Base-by-base conservation (phyloP, 2,329 filamentous ascomycete genomes). In the Verticillium albo-atrum region DNA sequence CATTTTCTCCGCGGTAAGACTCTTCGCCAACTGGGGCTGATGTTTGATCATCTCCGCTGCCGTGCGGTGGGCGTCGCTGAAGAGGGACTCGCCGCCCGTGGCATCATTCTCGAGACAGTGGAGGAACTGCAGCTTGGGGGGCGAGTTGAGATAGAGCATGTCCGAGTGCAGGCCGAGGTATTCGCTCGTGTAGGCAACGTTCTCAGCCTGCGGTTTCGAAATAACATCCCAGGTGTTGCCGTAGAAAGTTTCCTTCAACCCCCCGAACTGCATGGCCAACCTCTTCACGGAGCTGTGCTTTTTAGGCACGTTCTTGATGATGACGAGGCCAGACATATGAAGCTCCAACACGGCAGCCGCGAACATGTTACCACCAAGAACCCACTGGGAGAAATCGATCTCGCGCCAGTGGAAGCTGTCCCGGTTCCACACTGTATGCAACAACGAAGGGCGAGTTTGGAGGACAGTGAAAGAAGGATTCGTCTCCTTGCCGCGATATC, bases 91-190 rank as follows among this genome's bases (percentile, higher is more conserved):
- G 54, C 94, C 95, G 20, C 94, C 94, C 0, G 82, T 76, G 65
- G 87, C 89, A 1, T 87, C 89, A 68, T 96, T 96, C 63, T 89
- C 84, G 50, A 98, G 80, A 69, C 92, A 97, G 75, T 98, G 95
- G 4, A 98, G 84, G 26, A 98, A 79, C 74, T 99, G 94, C 56
- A 95, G 85, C 32, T 88, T 86, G 0, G 94, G 94, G 3, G 91
- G 87, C 56, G 91, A 84, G 15, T 83, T 77, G 74, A 95, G 89
- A 75, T 98, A 98, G 58, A 97, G 81, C 47, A 98, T 82, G 71
- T 98, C 95, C 85, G 97, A 95, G 76, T 99, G 95, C 54, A 97
- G 87, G 17, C 90, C 91, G 1, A 98, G 85, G 68, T 88, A 88
- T 55, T 88, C 82, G 68, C 84, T 88, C 1, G 94, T 97, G 75